Conservation (phyloP, 495 filamentous ascomycete species). For the Hypomontagnella submonticulosa region DNA sequence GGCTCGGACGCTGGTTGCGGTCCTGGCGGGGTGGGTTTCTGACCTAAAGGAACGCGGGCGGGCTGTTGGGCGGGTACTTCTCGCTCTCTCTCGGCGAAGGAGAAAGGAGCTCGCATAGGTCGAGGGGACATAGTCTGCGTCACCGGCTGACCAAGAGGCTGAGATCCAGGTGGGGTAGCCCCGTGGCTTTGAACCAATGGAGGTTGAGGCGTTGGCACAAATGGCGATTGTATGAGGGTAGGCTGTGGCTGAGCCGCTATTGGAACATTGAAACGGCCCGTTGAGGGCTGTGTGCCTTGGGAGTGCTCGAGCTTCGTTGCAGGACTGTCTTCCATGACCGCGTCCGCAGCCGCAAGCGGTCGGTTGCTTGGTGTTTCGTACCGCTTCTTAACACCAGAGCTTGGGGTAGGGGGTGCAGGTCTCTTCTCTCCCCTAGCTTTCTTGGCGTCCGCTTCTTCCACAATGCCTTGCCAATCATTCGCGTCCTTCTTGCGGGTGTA, state of each 20-base stretch:
- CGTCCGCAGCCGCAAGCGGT: constrained; percentile 67
- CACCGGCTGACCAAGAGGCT: constrained; percentile 42
- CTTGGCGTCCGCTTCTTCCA: constrained; percentile 76
- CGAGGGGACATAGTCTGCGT: constrained; percentile 56
- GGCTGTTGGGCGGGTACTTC: constrained; percentile 41
- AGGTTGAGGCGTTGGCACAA: constrained; percentile 39
- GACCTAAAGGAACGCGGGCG: constrained; percentile 38
- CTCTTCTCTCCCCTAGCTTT: constrained; percentile 76
- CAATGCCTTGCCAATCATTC: constrained; percentile 77
- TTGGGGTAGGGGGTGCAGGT: constrained; percentile 73
- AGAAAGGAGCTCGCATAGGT: constrained; percentile 52
- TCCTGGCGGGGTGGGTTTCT: constrained; percentile 39
- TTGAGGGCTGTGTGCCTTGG: constrained; percentile 46
- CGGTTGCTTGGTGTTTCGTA: constrained; percentile 63
- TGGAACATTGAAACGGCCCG: constrained; percentile 56
- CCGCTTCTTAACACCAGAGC: constrained; percentile 57
- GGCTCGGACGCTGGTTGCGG: constrained; percentile 40
- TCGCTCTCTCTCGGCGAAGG: constrained; percentile 45
- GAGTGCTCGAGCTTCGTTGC: constrained; percentile 57
- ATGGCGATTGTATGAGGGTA: constrained; percentile 39
- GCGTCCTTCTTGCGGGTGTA: constrained; percentile 79
- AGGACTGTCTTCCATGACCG: constrained; percentile 64
- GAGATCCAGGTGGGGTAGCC: constrained; percentile 42
- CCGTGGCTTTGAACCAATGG: constrained; percentile 38
- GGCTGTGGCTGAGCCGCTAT: constrained; percentile 50